These are phyloP conservation scores for Protomyces macrosporus DNA, from an alignment of 1,139 yeast genomes.

Conservation along the genomic window DNA sequence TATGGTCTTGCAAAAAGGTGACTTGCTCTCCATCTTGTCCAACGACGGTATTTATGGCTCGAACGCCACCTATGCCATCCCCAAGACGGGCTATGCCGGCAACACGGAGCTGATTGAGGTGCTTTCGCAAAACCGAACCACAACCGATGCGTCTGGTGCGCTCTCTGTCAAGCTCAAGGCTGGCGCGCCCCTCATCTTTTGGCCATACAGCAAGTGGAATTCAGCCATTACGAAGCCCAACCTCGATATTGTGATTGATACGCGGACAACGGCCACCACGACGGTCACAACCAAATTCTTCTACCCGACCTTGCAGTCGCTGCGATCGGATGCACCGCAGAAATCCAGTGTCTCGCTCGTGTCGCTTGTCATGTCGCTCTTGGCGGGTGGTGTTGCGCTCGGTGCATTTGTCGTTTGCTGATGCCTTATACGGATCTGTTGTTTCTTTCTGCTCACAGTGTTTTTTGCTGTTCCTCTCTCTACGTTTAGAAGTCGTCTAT, in stretches of 20 bases:
- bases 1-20: conserved; percentile 16
- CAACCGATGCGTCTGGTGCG: conserved; percentile 19
- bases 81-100: conserved; percentile 15
- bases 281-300: conserved; percentile 22
- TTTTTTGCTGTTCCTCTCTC: not conserved
- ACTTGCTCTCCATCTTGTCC: conserved; percentile 18
- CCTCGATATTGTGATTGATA: conserved; percentile 5
- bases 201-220: conserved; percentile 21
- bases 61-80: conserved; percentile 6
- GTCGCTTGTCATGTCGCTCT: not conserved
- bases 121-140: conserved; percentile 10
- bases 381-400: not conserved
- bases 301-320: conserved; percentile 6
- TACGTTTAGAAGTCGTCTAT: not conserved
- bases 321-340: conserved; percentile 1
- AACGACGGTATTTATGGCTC: conserved; percentile 24
- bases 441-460: too few species aligned
- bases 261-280: conserved; percentile 24
- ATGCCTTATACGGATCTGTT: too few species aligned
- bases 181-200: conserved; percentile 27
- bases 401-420: not conserved
- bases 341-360: conserved; percentile 12
- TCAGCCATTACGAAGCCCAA: conserved; percentile 6
- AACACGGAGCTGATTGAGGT: conserved; percentile 22
- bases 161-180: conserved; percentile 9